Conservation (phyloP, 495 filamentous ascomycete genomes). For the Immersiella caudata region DNA sequence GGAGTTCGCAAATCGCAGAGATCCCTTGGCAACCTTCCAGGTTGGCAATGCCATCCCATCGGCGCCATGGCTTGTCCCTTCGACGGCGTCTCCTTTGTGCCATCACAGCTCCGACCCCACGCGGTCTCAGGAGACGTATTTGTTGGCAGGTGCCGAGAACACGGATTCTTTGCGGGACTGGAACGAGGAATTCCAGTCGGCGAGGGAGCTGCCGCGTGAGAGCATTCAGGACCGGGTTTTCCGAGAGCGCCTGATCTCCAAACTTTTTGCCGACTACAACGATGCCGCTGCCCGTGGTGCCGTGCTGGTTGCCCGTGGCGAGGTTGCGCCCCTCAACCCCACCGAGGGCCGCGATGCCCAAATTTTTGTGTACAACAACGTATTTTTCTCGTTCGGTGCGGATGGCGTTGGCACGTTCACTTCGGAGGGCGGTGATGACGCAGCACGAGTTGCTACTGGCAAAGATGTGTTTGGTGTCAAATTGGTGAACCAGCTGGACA, state of each 20-base stretch:
- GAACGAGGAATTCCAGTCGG: slow-evolving; percentile 99
- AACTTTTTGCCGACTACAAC: slow-evolving; percentile 96
- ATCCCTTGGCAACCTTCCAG: slow-evolving; percentile 89
- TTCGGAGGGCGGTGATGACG: slow-evolving; percentile 94
- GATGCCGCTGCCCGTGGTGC: slow-evolving; percentile 93
- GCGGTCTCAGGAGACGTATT: slow-evolving; percentile 88
- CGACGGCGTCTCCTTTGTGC: slow-evolving; percentile 60
- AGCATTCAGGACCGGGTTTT: slow-evolving; percentile 95
- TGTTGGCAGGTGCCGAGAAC: slow-evolving; percentile 87
- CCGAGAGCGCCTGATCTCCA: slow-evolving; percentile 88
- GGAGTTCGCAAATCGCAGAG: slow-evolving; percentile 77
- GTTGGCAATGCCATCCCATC: slow-evolving; percentile 91
- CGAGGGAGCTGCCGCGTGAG: slow-evolving; percentile 88
- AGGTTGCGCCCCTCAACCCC: slow-evolving; percentile 95
- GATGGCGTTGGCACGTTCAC: slow-evolving; percentile 98
- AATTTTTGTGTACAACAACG: slow-evolving; percentile 99
- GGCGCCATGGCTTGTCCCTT: slow-evolving; percentile 87
- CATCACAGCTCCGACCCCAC: slow-evolving; percentile 81
- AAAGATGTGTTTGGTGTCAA: slow-evolving; percentile 96
- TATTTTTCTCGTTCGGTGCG: slow-evolving; percentile 98
- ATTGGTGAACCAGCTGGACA: slow-evolving; percentile 94
- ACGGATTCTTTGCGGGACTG: slow-evolving; percentile 94
- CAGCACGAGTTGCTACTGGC: slow-evolving; percentile 91
- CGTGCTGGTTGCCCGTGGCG: slow-evolving; percentile 88
- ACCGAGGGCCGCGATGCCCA: slow-evolving; percentile 91